Conservation (phyloP, 1,139 yeast species). For the Scheffersomyces titani region DNA sequence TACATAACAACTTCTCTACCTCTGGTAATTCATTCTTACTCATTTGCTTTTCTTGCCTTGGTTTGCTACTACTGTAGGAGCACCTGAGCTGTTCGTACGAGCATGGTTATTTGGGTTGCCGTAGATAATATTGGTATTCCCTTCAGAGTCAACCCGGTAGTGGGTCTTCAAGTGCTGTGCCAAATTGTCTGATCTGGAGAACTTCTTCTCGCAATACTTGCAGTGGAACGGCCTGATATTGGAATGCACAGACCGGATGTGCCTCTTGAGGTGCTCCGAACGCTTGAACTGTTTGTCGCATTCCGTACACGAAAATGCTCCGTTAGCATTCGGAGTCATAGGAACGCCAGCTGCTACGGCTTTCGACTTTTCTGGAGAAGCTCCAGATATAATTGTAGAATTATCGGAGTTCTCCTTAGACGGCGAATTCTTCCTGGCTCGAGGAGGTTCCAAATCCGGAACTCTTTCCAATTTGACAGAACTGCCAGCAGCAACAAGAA, state of each 20-base stretch:
- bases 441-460: background rate
- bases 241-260: constrained; percentile 49
- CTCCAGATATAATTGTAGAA: background rate
- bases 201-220: constrained; percentile 50
- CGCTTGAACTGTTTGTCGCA: constrained; percentile 50
- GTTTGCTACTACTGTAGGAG: constrained; percentile 7
- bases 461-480: background rate
- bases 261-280: constrained; percentile 51
- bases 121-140: constrained; percentile 38
- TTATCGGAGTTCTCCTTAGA: background rate
- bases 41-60: constrained; percentile 19
- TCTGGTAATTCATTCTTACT: background rate
- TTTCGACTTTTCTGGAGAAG: background rate
- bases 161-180: constrained; percentile 54
- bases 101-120: constrained; percentile 36
- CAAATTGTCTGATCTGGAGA: constrained; percentile 48
- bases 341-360: constrained; percentile 4
- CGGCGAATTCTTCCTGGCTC: background rate
- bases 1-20: background rate
- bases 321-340: constrained; percentile 13
- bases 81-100: background rate
- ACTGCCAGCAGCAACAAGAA: background rate
- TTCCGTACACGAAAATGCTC: constrained; percentile 45
- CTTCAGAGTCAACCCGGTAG: constrained; percentile 28
- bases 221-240: constrained; percentile 52